Evolutionary conservation across 305 asterid species (phyloP).

Genomic region (Ilex paraguariensis): DNA sequence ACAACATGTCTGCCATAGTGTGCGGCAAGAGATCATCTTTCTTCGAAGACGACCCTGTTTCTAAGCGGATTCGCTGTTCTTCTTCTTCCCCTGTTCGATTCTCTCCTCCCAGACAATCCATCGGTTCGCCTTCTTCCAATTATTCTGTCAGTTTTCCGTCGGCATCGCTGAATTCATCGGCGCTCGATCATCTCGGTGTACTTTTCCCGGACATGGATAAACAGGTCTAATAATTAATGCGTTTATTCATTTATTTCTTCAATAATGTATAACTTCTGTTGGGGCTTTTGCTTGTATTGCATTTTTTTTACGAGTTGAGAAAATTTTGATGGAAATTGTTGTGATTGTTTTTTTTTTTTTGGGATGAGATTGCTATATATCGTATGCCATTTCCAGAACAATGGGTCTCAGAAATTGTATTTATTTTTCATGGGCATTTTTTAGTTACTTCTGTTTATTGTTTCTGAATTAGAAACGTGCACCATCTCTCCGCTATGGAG

Average conservation of each 20-base stretch:
- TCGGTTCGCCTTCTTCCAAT: conserved; percentile 4
- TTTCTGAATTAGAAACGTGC: no score
- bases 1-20: conserved; percentile 98
- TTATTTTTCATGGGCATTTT: no score
- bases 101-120: conserved; percentile 57
- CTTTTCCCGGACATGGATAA: conserved; percentile 93
- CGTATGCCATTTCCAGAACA: no score
- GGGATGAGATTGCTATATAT: no score
- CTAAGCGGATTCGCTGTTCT: conserved; percentile 86
- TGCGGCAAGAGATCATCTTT: conserved; percentile 98
- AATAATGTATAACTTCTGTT: background rate
- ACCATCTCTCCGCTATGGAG: no score
- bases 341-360: background rate
- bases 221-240: conserved; percentile 41
- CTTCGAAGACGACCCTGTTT: conserved; percentile 70
- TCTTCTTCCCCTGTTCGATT: conserved; percentile 35
- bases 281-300: no score
- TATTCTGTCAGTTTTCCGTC: conserved; percentile 22
- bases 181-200: conserved; percentile 56
- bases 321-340: background rate
- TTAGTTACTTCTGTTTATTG: no score
- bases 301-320: no score
- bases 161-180: conserved; percentile 20
- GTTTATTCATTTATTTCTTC: background rate
- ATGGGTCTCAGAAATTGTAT: no score